Conservation (phyloP, 148 eudicot genomes). For the Heliamphora exappendiculata region DNA sequence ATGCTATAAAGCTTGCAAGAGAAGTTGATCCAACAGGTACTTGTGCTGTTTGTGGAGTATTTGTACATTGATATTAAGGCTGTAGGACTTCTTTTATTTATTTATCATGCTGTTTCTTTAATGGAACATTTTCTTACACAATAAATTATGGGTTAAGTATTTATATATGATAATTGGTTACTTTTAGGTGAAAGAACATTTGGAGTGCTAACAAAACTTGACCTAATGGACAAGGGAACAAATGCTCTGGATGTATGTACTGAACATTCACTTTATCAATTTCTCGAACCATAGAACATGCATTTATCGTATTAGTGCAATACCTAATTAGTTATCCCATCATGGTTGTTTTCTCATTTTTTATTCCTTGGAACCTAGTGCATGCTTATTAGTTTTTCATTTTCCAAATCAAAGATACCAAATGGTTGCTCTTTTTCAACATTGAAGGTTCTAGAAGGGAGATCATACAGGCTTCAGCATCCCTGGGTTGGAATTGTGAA, state of each 20-base stretch:
- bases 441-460: constrained; percentile 89
- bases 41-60: background rate
- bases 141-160: background rate
- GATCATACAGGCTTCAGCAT: constrained; percentile 88
- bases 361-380: background rate
- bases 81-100: background rate
- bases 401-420: background rate
- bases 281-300: background rate
- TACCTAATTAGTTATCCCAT: background rate
- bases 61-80: background rate
- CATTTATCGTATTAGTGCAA: background rate
- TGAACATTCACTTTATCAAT: background rate
- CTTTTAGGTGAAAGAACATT: constrained; percentile 92
- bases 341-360: constrained; percentile 6
- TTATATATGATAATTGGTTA: background rate
- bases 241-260: constrained; percentile 81
- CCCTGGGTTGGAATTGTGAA: constrained; percentile 99
- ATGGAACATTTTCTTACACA: background rate
- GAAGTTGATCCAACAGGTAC: constrained; percentile 98
- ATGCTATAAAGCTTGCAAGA: constrained; percentile 98
- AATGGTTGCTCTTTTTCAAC: background rate
- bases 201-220: constrained; percentile 95
- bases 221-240: constrained; percentile 96
- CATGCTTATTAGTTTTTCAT: background rate
- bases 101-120: background rate